Percentiles rank a stretch among this genome's conserved stretches.
These are phyloP conservation scores for Ophiocordyceps sinensis DNA, from an alignment of 2,329 filamentous ascomycete genomes.

Conservation along the genomic window DNA sequence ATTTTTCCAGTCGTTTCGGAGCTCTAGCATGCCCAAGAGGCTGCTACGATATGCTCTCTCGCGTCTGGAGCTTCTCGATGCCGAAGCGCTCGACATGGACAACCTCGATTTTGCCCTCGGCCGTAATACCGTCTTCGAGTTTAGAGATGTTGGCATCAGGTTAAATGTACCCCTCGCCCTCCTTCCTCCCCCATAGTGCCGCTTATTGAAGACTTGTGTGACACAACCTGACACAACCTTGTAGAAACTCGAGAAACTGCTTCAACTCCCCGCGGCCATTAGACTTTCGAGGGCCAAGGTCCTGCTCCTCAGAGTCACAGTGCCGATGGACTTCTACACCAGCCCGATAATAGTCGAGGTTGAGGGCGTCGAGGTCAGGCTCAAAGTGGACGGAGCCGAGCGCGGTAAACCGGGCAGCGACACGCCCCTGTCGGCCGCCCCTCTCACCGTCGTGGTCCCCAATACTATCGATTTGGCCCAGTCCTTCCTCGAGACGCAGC, in stretches of 20 bases:
- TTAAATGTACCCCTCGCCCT: conserved; percentile 42
- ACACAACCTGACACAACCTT: background rate
- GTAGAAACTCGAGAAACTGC: conserved; percentile 63
- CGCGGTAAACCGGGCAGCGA: conserved; percentile 26
- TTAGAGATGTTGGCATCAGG: conserved; percentile 72
- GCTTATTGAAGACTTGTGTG: conserved; percentile 7
- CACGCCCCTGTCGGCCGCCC: conserved; percentile 10
- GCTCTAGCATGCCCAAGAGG: conserved; percentile 72
- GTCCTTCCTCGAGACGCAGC: conserved; percentile 63
- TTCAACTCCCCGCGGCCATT: conserved; percentile 61
- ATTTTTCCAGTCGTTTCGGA: conserved; percentile 50
- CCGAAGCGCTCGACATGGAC: conserved; percentile 72
- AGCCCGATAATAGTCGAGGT: conserved; percentile 73
- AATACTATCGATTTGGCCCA: conserved; percentile 60
- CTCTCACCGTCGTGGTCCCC: conserved; percentile 33
- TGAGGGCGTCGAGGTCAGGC: conserved; percentile 61
- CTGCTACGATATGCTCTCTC: conserved; percentile 77
- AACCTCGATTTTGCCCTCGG: conserved; percentile 76
- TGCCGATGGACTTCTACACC: conserved; percentile 78
- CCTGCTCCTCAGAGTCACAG: conserved; percentile 60
- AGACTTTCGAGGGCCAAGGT: conserved; percentile 62
- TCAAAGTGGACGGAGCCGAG: conserved; percentile 31
- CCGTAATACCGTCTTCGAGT: conserved; percentile 67
- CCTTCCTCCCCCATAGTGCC: conserved; percentile 6
- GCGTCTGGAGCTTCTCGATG: conserved; percentile 74